These are phyloP conservation scores for Collybiopsis luxurians DNA, from an alignment of 768 basidiomycete genomes.

Conservation along the genomic window DNA sequence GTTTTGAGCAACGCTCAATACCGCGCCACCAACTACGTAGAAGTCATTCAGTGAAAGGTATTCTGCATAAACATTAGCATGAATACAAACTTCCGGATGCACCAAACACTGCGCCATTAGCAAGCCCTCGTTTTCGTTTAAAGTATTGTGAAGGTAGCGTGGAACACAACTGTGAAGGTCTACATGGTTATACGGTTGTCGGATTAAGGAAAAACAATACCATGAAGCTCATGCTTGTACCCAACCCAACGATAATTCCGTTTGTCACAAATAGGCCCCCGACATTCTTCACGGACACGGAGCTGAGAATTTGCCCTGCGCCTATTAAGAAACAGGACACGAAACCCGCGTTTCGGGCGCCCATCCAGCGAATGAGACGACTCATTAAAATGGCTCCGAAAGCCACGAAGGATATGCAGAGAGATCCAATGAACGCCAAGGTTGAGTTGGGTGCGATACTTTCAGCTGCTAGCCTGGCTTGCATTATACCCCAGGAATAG, in stretches of 20 bases:
- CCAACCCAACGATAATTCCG: conserved; percentile 25
- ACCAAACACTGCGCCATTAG: conserved; percentile 20
- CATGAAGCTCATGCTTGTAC: conserved; percentile 22
- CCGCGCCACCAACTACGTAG: conserved; percentile 25
- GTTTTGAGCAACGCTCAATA: conserved; percentile 25
- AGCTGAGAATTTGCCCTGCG: conserved; percentile 25
- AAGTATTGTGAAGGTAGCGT: conserved; percentile 30
- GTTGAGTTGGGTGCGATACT: conserved; percentile 22
- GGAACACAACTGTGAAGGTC: conserved; percentile 22
- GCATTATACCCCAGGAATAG: conserved; percentile 29
- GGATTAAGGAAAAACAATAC: background rate
- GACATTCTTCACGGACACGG: conserved; percentile 19
- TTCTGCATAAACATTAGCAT: background rate
- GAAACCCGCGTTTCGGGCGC: conserved; percentile 23
- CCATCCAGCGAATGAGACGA: conserved; percentile 26
- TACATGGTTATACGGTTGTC: background rate
- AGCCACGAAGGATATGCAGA: conserved; percentile 25
- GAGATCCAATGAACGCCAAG: conserved; percentile 30
- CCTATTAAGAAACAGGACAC: conserved; percentile 26
- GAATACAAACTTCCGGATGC: background rate
- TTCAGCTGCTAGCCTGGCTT: conserved; percentile 23
- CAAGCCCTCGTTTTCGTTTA: conserved; percentile 24
- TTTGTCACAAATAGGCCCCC: conserved; percentile 18
- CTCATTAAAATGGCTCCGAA: conserved; percentile 25
- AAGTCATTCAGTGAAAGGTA: conserved; percentile 16